phyloP scores from a whole-genome alignment of 2,329 filamentous ascomycete genomes.

The Fusarium goolgardi region DNA sequence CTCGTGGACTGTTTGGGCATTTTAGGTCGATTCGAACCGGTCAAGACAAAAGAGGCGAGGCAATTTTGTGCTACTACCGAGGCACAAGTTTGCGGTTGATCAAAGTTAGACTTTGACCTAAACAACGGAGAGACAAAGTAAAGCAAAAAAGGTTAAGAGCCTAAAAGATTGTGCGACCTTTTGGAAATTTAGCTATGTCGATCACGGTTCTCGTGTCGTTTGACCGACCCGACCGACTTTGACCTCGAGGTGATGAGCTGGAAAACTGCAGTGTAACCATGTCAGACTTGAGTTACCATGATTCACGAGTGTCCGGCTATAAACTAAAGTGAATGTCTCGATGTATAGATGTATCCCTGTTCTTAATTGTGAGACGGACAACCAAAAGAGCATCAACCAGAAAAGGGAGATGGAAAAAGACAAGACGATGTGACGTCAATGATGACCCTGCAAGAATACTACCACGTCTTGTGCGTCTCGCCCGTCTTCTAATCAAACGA shows the following conservation, averaged over 20 bases:
- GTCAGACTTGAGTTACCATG: not conserved
- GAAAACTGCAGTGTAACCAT: slow-evolving; percentile 21
- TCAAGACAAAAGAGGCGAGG: not conserved
- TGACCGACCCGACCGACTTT: slow-evolving; percentile 16
- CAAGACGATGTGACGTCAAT: slow-evolving; percentile 4
- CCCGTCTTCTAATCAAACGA: not conserved
- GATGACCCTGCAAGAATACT: not conserved
- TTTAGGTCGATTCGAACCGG: slow-evolving; percentile 3
- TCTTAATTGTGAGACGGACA: not conserved
- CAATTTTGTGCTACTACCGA: not conserved
- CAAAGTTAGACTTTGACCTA: slow-evolving; percentile 5
- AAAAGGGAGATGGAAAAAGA: not conserved
- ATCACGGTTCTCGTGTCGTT: slow-evolving; percentile 21
- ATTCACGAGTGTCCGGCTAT: not conserved
- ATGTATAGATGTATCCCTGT: not conserved
- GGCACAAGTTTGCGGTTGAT: not conserved
- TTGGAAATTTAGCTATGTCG: slow-evolving; percentile 30
- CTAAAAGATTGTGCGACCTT: slow-evolving; percentile 4
- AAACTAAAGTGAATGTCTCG: not conserved
- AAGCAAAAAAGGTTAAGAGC: not conserved
- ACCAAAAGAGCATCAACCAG: slow-evolving; percentile 3
- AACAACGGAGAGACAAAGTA: not conserved
- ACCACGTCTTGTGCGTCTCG: not conserved
- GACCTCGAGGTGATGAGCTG: not conserved
- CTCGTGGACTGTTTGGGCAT: slow-evolving; percentile 23